Evolutionary conservation across 2,329 filamentous ascomycete genomes (phyloP).

Genomic region (Chaetomiaceae sp.): DNA sequence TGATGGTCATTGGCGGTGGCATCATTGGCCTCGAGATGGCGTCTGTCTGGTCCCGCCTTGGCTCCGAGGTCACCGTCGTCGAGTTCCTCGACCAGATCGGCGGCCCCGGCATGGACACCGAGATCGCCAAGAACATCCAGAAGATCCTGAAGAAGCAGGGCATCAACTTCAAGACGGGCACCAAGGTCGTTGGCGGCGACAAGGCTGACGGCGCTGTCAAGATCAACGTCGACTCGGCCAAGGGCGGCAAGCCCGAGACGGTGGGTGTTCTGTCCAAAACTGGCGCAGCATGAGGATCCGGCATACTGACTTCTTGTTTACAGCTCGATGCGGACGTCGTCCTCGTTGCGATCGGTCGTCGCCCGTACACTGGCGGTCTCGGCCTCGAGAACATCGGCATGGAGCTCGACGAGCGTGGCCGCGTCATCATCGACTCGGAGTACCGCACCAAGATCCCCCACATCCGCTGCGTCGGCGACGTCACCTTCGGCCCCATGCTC

Average conservation of each 20-base stretch:
- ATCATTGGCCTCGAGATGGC: constrained; percentile 99
- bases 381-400: constrained; percentile 91
- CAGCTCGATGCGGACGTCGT: constrained; percentile 92
- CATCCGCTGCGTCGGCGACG: constrained; percentile 94
- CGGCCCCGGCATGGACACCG: constrained; percentile 93
- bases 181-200: constrained; percentile 88
- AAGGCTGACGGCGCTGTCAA: constrained; percentile 71
- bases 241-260: constrained; percentile 91
- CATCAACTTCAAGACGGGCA: constrained; percentile 96
- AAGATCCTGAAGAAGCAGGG: constrained; percentile 96
- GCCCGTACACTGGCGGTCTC: constrained; percentile 88
- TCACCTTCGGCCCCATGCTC: constrained; percentile 97
- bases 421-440: constrained; percentile 95
- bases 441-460: constrained; percentile 97
- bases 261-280: constrained; percentile 46
- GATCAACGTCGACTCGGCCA: constrained; percentile 83
- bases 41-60: constrained; percentile 94
- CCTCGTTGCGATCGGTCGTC: constrained; percentile 91
- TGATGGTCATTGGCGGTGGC: constrained; percentile 96
- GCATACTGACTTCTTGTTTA: constrained; percentile 16
- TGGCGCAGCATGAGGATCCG: neutral
- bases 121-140: constrained; percentile 86
- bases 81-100: constrained; percentile 96
- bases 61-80: constrained; percentile 91
- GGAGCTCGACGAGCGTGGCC: constrained; percentile 87